A percentile compares a stretch with the other conserved stretches of the same genome.
These are phyloP conservation scores for Saccharomycopsis sp. DNA, from an alignment of 805 yeast genomes.

Conservation along the genomic window DNA sequence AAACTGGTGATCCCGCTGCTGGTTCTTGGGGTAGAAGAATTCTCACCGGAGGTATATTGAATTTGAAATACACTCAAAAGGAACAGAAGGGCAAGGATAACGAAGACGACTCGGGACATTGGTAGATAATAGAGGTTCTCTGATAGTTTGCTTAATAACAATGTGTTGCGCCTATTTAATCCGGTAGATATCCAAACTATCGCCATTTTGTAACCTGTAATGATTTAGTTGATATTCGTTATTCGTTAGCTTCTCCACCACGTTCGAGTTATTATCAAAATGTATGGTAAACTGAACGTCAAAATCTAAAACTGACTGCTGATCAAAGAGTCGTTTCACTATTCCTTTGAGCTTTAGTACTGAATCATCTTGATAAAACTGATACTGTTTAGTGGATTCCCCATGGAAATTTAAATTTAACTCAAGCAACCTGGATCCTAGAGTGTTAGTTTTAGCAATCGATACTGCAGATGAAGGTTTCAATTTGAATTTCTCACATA, in stretches of 20 bases:
- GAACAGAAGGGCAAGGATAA: neutral
- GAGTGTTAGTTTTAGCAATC: neutral
- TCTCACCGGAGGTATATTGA: conserved; percentile 44
- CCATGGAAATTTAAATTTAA: neutral
- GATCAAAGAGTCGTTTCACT: conserved; percentile 4
- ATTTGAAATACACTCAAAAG: conserved; percentile 22
- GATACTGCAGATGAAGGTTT: neutral
- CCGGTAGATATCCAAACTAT: conserved; percentile 11
- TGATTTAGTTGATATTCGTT: conserved; percentile 7
- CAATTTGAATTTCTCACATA: conserved; percentile 21
- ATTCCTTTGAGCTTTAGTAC: conserved; percentile 13
- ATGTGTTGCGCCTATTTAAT: neutral
- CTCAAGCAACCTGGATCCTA: conserved; percentile 1
- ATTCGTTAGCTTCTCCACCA: neutral
- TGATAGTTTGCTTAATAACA: neutral
- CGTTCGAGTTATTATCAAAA: conserved; percentile 1
- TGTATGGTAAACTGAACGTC: conserved; percentile 5
- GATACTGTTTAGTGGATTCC: neutral
- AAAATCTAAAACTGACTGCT: conserved; percentile 6
- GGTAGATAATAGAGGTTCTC: neutral
- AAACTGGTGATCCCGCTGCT: conserved; percentile 90
- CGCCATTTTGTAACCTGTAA: conserved; percentile 5
- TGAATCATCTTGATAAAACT: conserved; percentile 3
- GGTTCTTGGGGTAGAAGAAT: conserved; percentile 84
- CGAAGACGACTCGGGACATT: conserved; percentile 6